Percentiles rank a stretch among this genome's conserved stretches.
These are phyloP conservation scores for Pilaira anomala DNA, from an alignment of 192 early-diverging fungal genomes.

Conservation along the genomic window DNA sequence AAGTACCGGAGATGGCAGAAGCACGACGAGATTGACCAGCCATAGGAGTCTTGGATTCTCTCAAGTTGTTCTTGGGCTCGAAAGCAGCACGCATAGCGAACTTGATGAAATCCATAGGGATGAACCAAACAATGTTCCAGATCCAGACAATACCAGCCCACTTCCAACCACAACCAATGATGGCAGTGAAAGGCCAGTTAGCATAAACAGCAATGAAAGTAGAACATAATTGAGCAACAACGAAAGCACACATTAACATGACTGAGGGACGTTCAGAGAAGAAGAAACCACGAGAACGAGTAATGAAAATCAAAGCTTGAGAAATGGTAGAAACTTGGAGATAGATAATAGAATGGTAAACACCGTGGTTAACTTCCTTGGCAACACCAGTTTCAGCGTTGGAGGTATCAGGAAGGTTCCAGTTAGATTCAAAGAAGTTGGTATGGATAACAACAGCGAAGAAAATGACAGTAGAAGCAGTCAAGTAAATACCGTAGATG, in stretches of 20 bases:
- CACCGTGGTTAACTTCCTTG: slow-evolving; percentile 56
- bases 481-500: slow-evolving; percentile 79
- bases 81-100: slow-evolving; percentile 61
- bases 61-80: slow-evolving; percentile 47
- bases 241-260: slow-evolving; percentile 63
- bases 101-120: slow-evolving; percentile 77
- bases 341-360: slow-evolving; percentile 75
- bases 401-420: slow-evolving; percentile 45
- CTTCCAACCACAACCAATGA: slow-evolving; percentile 69
- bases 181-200: slow-evolving; percentile 75
- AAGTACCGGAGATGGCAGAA: slow-evolving; percentile 32
- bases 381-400: slow-evolving; percentile 25
- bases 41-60: slow-evolving; percentile 24
- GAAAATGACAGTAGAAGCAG: slow-evolving; percentile 75
- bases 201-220: slow-evolving; percentile 83
- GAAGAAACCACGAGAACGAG: slow-evolving; percentile 73
- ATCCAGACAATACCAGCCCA: slow-evolving; percentile 76
- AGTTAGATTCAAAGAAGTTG: slow-evolving; percentile 54
- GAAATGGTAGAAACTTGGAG: slow-evolving; percentile 76
- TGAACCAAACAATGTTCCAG: slow-evolving; percentile 78
- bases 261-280: slow-evolving; percentile 70
- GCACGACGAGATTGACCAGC: slow-evolving; percentile 20
- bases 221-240: slow-evolving; percentile 68
- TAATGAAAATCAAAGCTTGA: slow-evolving; percentile 77
- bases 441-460: slow-evolving; percentile 57